Evolutionary conservation across 2,329 filamentous ascomycete species (phyloP), one percentile per base, ranked within the genome.

Genomic region (Fusarium sp.): DNA sequence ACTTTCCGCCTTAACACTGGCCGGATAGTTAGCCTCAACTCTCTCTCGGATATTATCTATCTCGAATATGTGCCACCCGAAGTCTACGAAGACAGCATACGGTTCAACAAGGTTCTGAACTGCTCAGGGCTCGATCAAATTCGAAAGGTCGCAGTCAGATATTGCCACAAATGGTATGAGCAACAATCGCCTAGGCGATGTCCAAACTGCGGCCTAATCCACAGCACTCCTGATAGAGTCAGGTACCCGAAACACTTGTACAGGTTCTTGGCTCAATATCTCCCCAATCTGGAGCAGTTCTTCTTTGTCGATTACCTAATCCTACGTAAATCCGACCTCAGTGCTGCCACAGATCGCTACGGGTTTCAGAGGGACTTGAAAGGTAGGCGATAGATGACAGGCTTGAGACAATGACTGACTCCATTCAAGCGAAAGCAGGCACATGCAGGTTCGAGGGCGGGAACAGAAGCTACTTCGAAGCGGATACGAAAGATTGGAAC

Each of bases 271-370:
- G 80, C 83, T 6, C 77, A 84, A 15, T 81, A 83, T 67, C 75
- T 83, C 20, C 82, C 82, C 4, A 83, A 82, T 20, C 77, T 86
- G 11, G 81, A 85, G 62, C 78, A 81, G 4, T 84, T 86, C 47
- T 86, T 83, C 65, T 82, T 86, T 50, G 76, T 86, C 28, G 85
- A 86, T 68, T 85, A 83, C 57, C 77, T 84, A 11, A 81, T 84
- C 7, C 67, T 84, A 15, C 80, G 80, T 12, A 81, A 79, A 53
- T 22, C 53, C 12, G 35, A 51, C n/a, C 10, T n/a, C 26, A 33
- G 56, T 36, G 7, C 44, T 41, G 6, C 24, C 8, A 39, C 35
- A 16, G n/a, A 45, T n/a, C 44, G 18, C 20, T 50, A 54, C 24
- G 28, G 30, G 9, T 51, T 38, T 18, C 16, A 24, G 42, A 33